phyloP scores from a whole-genome alignment of 768 basidiomycete genomes.

The Boletus bicolor region DNA sequence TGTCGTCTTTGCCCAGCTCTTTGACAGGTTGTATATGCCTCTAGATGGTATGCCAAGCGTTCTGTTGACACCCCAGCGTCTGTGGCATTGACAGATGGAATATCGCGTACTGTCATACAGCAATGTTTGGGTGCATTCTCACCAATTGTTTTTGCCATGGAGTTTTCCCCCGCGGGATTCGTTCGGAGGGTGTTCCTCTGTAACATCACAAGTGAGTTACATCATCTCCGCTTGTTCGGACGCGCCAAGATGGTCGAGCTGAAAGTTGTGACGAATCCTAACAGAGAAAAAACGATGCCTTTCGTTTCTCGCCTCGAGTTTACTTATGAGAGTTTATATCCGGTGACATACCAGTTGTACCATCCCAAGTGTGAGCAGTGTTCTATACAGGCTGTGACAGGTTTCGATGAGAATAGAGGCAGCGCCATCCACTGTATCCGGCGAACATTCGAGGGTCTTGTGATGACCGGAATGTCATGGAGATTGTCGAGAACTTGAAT shows the following conservation, averaged over 20 bases:
- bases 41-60: too few relatives aligned
- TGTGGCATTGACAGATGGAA: too few relatives aligned
- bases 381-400: not conserved
- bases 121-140: too few relatives aligned
- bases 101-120: too few relatives aligned
- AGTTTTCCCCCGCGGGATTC: not conserved
- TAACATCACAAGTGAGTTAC: not conserved
- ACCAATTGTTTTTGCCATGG: too few relatives aligned
- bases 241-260: not conserved
- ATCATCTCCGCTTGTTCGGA: not conserved
- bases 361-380: not conserved
- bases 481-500: not conserved
- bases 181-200: not conserved
- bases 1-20: not conserved
- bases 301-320: not conserved
- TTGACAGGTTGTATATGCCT: too few relatives aligned
- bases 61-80: too few relatives aligned
- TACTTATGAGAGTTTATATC: not conserved
- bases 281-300: not conserved
- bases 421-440: not conserved
- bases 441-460: not conserved
- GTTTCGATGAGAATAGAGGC: not conserved
- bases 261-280: not conserved
- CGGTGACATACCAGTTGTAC: not conserved
- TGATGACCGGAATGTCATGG: not conserved